These are phyloP conservation scores for Aspergillus udagawae DNA, from an alignment of 2,329 filamentous ascomycete genomes.

Conservation along the genomic window DNA sequence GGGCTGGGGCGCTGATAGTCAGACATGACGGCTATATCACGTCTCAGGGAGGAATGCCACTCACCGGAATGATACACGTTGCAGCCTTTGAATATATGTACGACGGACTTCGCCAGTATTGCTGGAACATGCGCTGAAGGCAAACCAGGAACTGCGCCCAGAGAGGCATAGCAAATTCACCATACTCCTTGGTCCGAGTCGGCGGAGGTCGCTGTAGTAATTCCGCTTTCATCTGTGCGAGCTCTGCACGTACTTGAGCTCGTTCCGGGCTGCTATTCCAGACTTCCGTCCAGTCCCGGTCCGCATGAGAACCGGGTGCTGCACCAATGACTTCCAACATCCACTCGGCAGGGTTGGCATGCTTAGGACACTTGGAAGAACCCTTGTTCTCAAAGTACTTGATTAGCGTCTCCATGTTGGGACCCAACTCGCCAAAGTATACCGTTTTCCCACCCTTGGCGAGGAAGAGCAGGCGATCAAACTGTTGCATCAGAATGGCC, in stretches of 20 bases:
- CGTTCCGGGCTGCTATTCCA: conserved; percentile 57
- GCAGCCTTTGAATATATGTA: conserved; percentile 80
- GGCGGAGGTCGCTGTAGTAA: conserved; percentile 26
- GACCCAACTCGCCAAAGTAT: conserved; percentile 63
- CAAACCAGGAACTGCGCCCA: conserved; percentile 62
- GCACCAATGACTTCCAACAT: conserved; percentile 59
- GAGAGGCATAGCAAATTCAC: conserved; percentile 77
- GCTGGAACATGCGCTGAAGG: conserved; percentile 71
- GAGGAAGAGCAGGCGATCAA: conserved; percentile 60
- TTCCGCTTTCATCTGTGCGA: conserved; percentile 38
- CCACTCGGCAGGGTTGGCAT: conserved; percentile 65
- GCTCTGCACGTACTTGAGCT: conserved; percentile 45
- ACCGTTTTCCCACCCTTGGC: conserved; percentile 61
- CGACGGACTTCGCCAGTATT: conserved; percentile 83
- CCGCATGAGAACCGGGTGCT: conserved; percentile 57
- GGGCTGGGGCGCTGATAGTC: conserved; percentile 37
- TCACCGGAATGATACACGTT: conserved; percentile 64
- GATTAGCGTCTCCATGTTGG: conserved; percentile 53
- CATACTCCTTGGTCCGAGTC: conserved; percentile 53
- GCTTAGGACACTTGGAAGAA: conserved; percentile 52
- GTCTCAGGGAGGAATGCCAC: conserved; percentile 48
- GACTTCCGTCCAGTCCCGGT: conserved; percentile 58
- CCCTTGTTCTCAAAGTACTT: conserved; percentile 63
- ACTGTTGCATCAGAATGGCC: conserved; percentile 85
- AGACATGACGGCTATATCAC: neutral